These are phyloP conservation scores for Ogataea methanolica DNA, from an alignment of 805 yeast species.

Conservation along the genomic window DNA sequence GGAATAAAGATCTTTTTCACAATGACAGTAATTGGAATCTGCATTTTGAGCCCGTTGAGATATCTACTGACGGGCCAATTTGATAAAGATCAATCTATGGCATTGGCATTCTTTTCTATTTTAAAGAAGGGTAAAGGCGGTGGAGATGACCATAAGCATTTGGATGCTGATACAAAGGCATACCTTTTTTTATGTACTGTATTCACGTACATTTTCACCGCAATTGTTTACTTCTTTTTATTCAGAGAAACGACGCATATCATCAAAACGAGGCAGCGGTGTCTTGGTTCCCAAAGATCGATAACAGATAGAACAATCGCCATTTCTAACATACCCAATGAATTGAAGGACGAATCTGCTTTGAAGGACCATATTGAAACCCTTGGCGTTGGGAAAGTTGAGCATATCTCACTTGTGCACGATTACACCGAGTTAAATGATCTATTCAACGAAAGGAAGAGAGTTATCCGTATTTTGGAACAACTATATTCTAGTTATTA, in stretches of 20 bases:
- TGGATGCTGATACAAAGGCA: slow-evolving; percentile 22
- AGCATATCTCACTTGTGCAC: slow-evolving; percentile 43
- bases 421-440: slow-evolving; percentile 35
- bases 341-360: slow-evolving; percentile 38
- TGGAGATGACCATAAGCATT: slow-evolving; percentile 6
- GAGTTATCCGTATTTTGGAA: slow-evolving; percentile 35
- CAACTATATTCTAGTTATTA: slow-evolving; percentile 36
- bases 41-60: slow-evolving; percentile 48
- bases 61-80: slow-evolving; percentile 47
- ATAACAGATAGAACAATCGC: slow-evolving; percentile 56
- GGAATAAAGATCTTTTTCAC: slow-evolving; percentile 41
- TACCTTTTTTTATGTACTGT: slow-evolving; percentile 50
- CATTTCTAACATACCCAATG: slow-evolving; percentile 49
- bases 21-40: slow-evolving; percentile 42
- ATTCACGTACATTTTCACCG: slow-evolving; percentile 52
- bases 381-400: slow-evolving; percentile 52
- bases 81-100: slow-evolving; percentile 28
- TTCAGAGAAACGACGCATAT: slow-evolving; percentile 45
- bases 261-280: slow-evolving; percentile 49
- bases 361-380: slow-evolving; percentile 48
- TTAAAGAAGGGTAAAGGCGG: slow-evolving; percentile 2
- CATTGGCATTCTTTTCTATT: slow-evolving; percentile 4
- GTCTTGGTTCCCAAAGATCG: slow-evolving; percentile 55
- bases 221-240: slow-evolving; percentile 40
- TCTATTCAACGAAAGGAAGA: slow-evolving; percentile 33